Evolutionary conservation across 2,329 filamentous ascomycete genomes (phyloP).

Genomic region (Colletotrichum magnum): DNA sequence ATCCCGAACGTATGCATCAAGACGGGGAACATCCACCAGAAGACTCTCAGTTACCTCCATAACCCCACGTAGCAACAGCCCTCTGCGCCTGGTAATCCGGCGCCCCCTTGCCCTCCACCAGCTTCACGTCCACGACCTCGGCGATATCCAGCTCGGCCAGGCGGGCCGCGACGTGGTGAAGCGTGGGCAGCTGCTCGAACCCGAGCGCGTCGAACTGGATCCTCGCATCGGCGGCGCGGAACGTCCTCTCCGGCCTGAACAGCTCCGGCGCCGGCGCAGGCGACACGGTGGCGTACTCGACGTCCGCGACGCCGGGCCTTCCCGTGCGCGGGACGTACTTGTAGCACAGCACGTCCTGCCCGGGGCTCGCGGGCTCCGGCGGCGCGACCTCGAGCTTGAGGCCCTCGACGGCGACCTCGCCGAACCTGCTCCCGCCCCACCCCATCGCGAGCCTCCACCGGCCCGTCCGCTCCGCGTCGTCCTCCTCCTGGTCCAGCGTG

Average conservation of each 20-base stretch:
- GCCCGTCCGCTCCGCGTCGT: conserved; percentile 5
- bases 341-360: conserved; percentile 65
- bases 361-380: conserved; percentile 43
- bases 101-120: conserved; percentile 61
- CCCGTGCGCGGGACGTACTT: conserved; percentile 71
- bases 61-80: conserved; percentile 24
- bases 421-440: conserved; percentile 19
- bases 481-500: conserved; percentile 50
- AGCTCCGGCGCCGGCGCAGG: conserved; percentile 31
- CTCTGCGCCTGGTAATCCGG: conserved; percentile 22
- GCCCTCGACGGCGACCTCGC: conserved; percentile 4
- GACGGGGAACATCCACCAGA: too few relatives aligned
- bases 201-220: conserved; percentile 64
- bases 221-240: conserved; percentile 52
- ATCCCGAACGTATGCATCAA: too few relatives aligned
- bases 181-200: conserved; percentile 69
- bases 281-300: conserved; percentile 63
- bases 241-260: conserved; percentile 50
- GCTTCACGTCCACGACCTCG: conserved; percentile 52
- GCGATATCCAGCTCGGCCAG: conserved; percentile 70
- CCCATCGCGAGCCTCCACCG: conserved; percentile 12
- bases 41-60: background rate
- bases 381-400: conserved; percentile 45
- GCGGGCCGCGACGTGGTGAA: conserved; percentile 69
- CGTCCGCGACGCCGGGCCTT: conserved; percentile 63